These are phyloP conservation scores for Tympanopsis confertula DNA, from an alignment of 2,329 filamentous ascomycete species.

Conservation along the genomic window DNA sequence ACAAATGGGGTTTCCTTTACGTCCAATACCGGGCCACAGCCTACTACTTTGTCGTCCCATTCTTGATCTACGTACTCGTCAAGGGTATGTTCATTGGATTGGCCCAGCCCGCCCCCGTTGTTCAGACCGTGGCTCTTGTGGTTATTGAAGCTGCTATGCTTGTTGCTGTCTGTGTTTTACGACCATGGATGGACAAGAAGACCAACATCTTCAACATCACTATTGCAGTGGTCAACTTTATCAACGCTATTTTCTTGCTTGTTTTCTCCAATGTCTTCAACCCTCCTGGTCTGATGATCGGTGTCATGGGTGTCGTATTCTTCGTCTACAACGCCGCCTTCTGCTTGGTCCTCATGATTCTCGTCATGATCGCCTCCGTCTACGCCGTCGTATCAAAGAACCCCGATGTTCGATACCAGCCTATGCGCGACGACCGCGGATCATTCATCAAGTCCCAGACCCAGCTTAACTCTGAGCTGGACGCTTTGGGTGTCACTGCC, in stretches of 20 bases:
- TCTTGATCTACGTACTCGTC: slow-evolving; percentile 51
- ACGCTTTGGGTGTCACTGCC: slow-evolving; percentile 60
- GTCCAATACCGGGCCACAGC: slow-evolving; percentile 66
- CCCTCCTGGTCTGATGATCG: slow-evolving; percentile 55
- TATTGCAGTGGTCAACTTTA: slow-evolving; percentile 59
- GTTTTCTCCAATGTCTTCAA: slow-evolving; percentile 60
- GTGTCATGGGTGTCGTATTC: slow-evolving; percentile 64
- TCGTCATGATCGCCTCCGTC: slow-evolving; percentile 56
- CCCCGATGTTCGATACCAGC: slow-evolving; percentile 64
- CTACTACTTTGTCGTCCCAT: slow-evolving; percentile 64
- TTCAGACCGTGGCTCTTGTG: slow-evolving; percentile 56
- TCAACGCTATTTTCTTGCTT: slow-evolving; percentile 58
- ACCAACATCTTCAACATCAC: slow-evolving; percentile 68
- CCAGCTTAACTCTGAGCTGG: slow-evolving; percentile 55
- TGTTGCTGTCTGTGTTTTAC: slow-evolving; percentile 49
- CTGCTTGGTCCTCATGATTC: slow-evolving; percentile 51
- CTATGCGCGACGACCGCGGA: slow-evolving; percentile 65
- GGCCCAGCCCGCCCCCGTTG: slow-evolving; percentile 43
- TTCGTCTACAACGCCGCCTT: slow-evolving; percentile 63
- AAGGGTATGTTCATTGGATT: slow-evolving; percentile 65
- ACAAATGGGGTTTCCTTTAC: slow-evolving; percentile 72
- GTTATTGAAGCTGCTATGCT: slow-evolving; percentile 55
- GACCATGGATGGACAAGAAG: slow-evolving; percentile 73
- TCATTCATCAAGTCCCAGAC: slow-evolving; percentile 69
- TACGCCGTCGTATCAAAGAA: slow-evolving; percentile 64